Percentiles rank a stretch among this genome's conserved stretches.
Conservation (phyloP, 805 yeast species). For the Candida palmyrensis region DNA sequence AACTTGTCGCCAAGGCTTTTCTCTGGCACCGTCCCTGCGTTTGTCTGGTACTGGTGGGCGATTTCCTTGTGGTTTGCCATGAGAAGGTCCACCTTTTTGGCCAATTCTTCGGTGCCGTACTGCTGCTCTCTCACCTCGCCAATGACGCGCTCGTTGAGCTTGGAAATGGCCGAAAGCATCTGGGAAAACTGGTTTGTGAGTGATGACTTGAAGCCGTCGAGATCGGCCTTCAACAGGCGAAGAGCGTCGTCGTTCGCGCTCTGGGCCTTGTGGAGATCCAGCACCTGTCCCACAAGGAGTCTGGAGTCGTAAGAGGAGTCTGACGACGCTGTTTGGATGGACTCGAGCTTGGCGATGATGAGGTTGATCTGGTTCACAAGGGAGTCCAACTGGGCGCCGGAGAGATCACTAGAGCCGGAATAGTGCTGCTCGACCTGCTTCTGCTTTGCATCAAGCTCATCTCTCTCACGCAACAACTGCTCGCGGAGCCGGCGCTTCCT, state of each 20-base stretch:
- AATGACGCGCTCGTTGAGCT: conserved; percentile 31
- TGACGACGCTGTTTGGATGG: background rate
- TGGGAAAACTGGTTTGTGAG: conserved; percentile 28
- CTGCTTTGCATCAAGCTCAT: background rate
- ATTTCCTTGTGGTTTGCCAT: conserved; percentile 37
- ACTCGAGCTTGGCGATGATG: conserved; percentile 1
- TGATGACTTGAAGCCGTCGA: conserved; percentile 21
- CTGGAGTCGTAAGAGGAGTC: conserved; percentile 1
- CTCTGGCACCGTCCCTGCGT: background rate
- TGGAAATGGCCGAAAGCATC: conserved; percentile 24
- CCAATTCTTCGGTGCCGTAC: conserved; percentile 24
- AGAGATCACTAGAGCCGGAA: background rate
- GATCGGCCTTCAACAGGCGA: conserved; percentile 12
- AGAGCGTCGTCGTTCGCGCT: conserved; percentile 11
- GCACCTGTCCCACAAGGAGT: background rate
- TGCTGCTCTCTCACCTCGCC: conserved; percentile 40
- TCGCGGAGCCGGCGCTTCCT: conserved; percentile 21
- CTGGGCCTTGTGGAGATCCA: conserved; percentile 13
- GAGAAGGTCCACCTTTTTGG: conserved; percentile 34
- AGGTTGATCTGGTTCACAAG: background rate
- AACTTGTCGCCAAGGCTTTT: conserved; percentile 3
- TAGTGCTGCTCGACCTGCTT: background rate
- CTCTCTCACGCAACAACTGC: conserved; percentile 7
- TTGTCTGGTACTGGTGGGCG: conserved; percentile 18
- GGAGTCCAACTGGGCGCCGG: background rate